phyloP scores from a whole-genome alignment of 352 stramenopile species.

The Globisporangium acanthophoron region DNA sequence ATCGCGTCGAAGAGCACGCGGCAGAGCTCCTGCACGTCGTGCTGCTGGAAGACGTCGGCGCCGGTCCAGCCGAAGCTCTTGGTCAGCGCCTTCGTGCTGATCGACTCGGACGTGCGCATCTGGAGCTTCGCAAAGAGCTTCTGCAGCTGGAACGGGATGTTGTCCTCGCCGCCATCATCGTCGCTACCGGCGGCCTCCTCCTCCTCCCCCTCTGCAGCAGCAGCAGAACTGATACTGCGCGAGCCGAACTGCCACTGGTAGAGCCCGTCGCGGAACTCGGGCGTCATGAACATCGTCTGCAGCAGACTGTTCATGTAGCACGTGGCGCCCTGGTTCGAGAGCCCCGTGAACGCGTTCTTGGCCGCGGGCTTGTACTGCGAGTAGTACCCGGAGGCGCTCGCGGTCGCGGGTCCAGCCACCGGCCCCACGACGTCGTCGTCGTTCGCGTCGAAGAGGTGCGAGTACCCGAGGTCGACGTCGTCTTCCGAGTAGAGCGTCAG shows the following conservation, averaged over 20 bases:
- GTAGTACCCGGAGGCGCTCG: constrained; percentile 5
- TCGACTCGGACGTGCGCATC: constrained; percentile 57
- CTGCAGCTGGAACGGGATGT: constrained; percentile 88
- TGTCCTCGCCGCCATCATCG: constrained; percentile 60
- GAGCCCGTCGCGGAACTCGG: constrained; percentile 78
- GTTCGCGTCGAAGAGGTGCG: constrained; percentile 54
- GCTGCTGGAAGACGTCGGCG: constrained; percentile 86
- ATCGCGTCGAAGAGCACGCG: constrained; percentile 90
- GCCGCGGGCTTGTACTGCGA: background rate
- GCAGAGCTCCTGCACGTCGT: constrained; percentile 90
- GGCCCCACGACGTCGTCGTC: constrained; percentile 9
- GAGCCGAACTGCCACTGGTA: constrained; percentile 52
- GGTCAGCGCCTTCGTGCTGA: constrained; percentile 82
- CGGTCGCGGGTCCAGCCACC: constrained; percentile 3
- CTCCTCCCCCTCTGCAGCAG: constrained; percentile 11
- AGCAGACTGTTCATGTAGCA: constrained; percentile 94
- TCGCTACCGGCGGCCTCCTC: constrained; percentile 22
- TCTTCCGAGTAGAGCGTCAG: constrained; percentile 40
- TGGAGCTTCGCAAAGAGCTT: constrained; percentile 90
- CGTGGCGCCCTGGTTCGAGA: constrained; percentile 90
- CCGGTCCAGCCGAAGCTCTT: constrained; percentile 91
- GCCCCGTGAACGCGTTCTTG: constrained; percentile 61
- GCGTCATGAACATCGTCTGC: constrained; percentile 91
- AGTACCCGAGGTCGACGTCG: constrained; percentile 23
- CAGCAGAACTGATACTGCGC: constrained; percentile 15